Conservation (phyloP, 306 rosid species). For the Vigna unguiculata region DNA sequence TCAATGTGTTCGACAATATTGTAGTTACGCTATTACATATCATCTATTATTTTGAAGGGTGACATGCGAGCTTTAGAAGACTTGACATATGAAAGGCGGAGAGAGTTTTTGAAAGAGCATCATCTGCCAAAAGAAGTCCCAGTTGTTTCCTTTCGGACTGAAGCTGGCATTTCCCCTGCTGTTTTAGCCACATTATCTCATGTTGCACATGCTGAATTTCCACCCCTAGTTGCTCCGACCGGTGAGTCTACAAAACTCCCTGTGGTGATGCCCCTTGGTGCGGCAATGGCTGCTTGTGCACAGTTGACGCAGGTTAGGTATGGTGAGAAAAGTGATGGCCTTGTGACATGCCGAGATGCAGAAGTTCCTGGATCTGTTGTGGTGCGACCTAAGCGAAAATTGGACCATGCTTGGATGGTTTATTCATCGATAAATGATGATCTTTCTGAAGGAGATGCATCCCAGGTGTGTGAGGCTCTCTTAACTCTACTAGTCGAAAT, state of each 20-base stretch:
- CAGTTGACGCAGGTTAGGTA: slow-evolving; percentile 89
- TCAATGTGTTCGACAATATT: background rate
- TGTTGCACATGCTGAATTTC: slow-evolving; percentile 93
- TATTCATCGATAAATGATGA: slow-evolving; percentile 74
- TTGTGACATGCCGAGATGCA: slow-evolving; percentile 88
- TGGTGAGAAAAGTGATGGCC: slow-evolving; percentile 93
- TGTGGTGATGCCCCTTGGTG: slow-evolving; percentile 88
- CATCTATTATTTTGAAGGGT: slow-evolving; percentile 64
- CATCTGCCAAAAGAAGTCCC: slow-evolving; percentile 84
- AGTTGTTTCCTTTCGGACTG: slow-evolving; percentile 79
- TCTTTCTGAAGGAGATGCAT: slow-evolving; percentile 77
- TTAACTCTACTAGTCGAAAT: slow-evolving; percentile 79
- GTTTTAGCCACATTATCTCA: slow-evolving; percentile 82
- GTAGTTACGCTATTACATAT: slow-evolving; percentile 37
- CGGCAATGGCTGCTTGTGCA: slow-evolving; percentile 98
- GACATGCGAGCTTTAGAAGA: slow-evolving; percentile 98
- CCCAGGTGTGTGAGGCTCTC: slow-evolving; percentile 97
- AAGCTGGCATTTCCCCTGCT: slow-evolving; percentile 84
- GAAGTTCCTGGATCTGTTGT: slow-evolving; percentile 94
- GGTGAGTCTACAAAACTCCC: slow-evolving; percentile 79
- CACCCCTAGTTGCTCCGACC: slow-evolving; percentile 58
- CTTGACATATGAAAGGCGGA: slow-evolving; percentile 88
- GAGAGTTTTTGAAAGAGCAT: slow-evolving; percentile 75
- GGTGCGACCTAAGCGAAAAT: slow-evolving; percentile 77
- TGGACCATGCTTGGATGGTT: slow-evolving; percentile 99